These are phyloP conservation scores for Ambrosia artemisiifolia DNA, from an alignment of 129 eudicot genomes.

Conservation along the genomic window DNA sequence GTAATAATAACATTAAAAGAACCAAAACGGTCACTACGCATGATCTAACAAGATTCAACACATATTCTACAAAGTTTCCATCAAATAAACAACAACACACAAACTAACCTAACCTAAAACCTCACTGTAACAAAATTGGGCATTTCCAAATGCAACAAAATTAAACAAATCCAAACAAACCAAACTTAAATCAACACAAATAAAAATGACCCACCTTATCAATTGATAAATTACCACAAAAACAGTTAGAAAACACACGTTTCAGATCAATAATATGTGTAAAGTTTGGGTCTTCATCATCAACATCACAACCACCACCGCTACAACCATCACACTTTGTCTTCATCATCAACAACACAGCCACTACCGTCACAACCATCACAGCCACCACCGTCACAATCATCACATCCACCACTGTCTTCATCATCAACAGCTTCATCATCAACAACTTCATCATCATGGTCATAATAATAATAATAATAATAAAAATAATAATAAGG, in stretches of 20 bases:
- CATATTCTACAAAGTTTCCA: neutral
- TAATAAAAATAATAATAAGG: too few species aligned
- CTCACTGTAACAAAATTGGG: neutral
- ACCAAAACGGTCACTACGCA: too few species aligned
- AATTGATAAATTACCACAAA: slow-evolving; percentile 5
- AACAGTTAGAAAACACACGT: neutral
- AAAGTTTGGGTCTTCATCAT: neutral
- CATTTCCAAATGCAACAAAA: slow-evolving; percentile 1
- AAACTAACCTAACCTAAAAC: neutral
- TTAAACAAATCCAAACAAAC: slow-evolving; percentile 3
- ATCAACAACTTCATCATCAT: too few species aligned
- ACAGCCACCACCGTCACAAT: too few species aligned
- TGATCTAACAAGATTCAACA: neutral
- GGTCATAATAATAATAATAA: too few species aligned
- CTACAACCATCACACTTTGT: too few species aligned
- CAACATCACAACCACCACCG: too few species aligned
- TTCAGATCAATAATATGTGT: slow-evolving; percentile 27
- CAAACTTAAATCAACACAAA: neutral
- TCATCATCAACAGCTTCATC: too few species aligned
- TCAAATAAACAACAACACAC: neutral
- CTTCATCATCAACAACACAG: too few species aligned
- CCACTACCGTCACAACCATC: too few species aligned
- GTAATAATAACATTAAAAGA: too few species aligned
- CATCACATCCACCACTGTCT: too few species aligned
- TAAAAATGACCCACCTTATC: slow-evolving; percentile 23